Base-by-base conservation (phyloP, 352 stramenopile species). In the Phytophthora foliorum region DNA sequence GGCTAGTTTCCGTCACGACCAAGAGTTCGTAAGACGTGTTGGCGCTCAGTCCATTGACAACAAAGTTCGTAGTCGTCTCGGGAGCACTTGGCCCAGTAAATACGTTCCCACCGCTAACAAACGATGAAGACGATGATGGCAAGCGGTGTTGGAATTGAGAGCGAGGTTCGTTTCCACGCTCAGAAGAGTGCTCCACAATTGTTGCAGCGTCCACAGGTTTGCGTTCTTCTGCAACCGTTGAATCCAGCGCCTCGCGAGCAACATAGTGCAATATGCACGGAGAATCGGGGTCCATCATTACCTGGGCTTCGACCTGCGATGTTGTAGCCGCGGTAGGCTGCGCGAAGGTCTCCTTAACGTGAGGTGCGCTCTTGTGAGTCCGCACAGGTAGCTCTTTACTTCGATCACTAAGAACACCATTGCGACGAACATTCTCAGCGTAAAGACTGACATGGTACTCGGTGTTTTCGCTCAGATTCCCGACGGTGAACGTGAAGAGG, bases 1-100 rank as follows among this genome's bases (percentile, higher is more conserved):
- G 59, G 60, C 71, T 83, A 2, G 66, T 83, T 51, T 92, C 82
- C 17, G 77, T 77, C 21, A 88, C 74, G 21, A 90, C 36, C 17
- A 81, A 71, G 6, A 92, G 4, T 22, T 77, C 66, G 45, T 92
- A 92, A 2, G 77, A 88, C 54, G 74, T 86, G 63, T 91, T 93
- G 7, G 76, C 69, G 54, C 52, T 59, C 8, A 91, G 53, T 6
- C 52, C 67, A 0, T 74, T 51, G 0, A 79, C 59, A 1, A 34
- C 21, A 48, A 90, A 75, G 11, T 24, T 61, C 4, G 34, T 72
- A 29, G 36, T 58, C 17, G 41, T 50, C 56, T 68, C 41, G 24
- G 45, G 9, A 44, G 29, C 13, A 50, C 14, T 34, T 14, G 44
- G 17, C 11, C 34, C 50, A 25, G 32, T 13, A 27, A 69, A 73